phyloP scores from a whole-genome alignment of 192 early-diverging fungal genomes.

The Mortierella hygrophila region DNA sequence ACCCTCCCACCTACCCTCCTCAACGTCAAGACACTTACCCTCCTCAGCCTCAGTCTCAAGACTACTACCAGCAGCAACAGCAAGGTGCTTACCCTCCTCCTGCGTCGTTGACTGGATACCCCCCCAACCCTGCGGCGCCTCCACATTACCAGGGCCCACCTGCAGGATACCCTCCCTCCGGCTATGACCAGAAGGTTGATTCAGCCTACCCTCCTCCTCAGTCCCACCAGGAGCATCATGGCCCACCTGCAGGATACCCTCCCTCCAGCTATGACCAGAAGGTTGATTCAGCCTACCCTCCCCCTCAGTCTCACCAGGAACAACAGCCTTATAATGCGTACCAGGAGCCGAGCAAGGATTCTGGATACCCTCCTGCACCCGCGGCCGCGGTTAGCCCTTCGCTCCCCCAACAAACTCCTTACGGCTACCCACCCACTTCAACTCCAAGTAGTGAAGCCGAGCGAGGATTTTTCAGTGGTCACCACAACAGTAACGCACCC shows the following conservation, averaged over 20 bases:
- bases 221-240: neutral
- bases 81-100: slow-evolving; percentile 22
- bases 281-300: neutral
- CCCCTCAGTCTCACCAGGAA: neutral
- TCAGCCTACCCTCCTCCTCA: slow-evolving; percentile 6
- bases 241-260: slow-evolving; percentile 13
- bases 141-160: slow-evolving; percentile 15
- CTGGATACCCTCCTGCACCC: neutral
- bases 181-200: slow-evolving; percentile 4
- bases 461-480: neutral
- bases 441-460: neutral
- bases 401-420: neutral
- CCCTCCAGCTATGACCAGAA: neutral
- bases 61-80: neutral
- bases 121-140: slow-evolving; percentile 11
- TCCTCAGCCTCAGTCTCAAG: slow-evolving; percentile 1
- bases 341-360: slow-evolving; percentile 15
- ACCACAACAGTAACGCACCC: neutral
- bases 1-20: slow-evolving; percentile 12
- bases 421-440: slow-evolving; percentile 8
- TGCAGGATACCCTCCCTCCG: slow-evolving; percentile 11
- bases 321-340: slow-evolving; percentile 26
- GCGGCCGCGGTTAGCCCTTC: neutral
- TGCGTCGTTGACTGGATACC: neutral
- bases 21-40: neutral